phyloP scores from a whole-genome alignment of 495 filamentous ascomycete species.

The Penicillium ucsense region DNA sequence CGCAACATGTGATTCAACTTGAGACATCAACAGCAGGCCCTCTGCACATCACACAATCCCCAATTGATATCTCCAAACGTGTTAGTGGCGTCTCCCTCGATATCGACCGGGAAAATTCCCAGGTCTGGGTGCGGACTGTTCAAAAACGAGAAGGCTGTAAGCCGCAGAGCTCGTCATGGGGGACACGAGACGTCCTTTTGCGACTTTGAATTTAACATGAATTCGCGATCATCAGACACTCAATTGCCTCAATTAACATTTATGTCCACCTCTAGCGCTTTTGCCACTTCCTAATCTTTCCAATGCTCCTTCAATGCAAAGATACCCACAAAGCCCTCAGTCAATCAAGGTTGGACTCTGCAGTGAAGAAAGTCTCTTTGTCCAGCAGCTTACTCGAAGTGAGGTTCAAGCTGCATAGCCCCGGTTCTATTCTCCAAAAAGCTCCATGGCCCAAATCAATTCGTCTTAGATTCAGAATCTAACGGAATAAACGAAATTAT shows the following conservation, averaged over 20 bases:
- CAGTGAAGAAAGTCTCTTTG: too few relatives aligned
- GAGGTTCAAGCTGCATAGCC: too few relatives aligned
- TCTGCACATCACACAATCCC: background rate
- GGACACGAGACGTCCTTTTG: background rate
- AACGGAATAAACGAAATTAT: too few relatives aligned
- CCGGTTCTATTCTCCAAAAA: too few relatives aligned
- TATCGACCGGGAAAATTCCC: background rate
- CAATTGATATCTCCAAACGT: background rate
- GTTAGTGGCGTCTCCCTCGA: background rate
- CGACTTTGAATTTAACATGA: background rate
- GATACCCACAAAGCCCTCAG: too few relatives aligned
- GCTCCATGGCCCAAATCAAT: too few relatives aligned
- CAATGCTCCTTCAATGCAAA: too few relatives aligned
- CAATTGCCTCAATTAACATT: background rate
- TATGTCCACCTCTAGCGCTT: background rate
- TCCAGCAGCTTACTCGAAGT: too few relatives aligned
- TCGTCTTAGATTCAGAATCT: too few relatives aligned
- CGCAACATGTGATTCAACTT: background rate
- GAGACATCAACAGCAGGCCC: background rate
- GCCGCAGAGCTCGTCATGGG: background rate
- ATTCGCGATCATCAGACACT: background rate
- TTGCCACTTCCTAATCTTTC: background rate
- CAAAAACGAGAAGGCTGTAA: background rate
- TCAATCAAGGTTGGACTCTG: too few relatives aligned
- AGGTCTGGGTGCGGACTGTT: background rate